phyloP scores from a whole-genome alignment of 306 rosid species.

The Coriaria nepalensis region DNA sequence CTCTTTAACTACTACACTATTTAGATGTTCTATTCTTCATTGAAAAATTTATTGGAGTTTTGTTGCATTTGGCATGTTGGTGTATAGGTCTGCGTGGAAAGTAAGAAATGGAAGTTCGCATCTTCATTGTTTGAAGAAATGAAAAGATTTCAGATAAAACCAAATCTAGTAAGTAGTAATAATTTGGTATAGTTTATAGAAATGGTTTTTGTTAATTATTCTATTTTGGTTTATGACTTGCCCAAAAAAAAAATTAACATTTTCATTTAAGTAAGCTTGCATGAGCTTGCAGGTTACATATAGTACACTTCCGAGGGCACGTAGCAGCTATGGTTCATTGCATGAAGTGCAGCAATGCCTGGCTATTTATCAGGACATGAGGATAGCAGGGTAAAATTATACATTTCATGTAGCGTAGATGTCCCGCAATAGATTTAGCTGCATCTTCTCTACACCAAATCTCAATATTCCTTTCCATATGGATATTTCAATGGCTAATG shows the following conservation, averaged over 20 bases:
- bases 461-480: too few relatives aligned
- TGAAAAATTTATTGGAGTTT: conserved; percentile 1
- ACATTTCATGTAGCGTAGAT: too few relatives aligned
- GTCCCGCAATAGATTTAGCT: too few relatives aligned
- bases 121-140: conserved; percentile 59
- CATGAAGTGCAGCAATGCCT: conserved; percentile 78
- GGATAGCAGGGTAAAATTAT: conserved; percentile 75
- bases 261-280: conserved; percentile 1
- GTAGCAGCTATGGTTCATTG: conserved; percentile 61
- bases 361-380: conserved; percentile 80
- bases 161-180: conserved; percentile 58
- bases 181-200: background rate
- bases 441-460: too few relatives aligned
- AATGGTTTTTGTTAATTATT: too few relatives aligned
- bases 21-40: background rate
- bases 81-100: conserved; percentile 68
- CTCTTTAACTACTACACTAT: background rate
- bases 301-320: conserved; percentile 69
- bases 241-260: background rate
- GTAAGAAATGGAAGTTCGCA: conserved; percentile 46
- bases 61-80: conserved; percentile 22
- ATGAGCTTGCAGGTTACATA: conserved; percentile 57
- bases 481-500: background rate
- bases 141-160: conserved; percentile 54
- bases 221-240: too few relatives aligned